Percentiles rank a stretch among this genome's conserved stretches.
Conservation (phyloP, 805 yeast genomes). For the Wickerhamiella qilinensis region DNA sequence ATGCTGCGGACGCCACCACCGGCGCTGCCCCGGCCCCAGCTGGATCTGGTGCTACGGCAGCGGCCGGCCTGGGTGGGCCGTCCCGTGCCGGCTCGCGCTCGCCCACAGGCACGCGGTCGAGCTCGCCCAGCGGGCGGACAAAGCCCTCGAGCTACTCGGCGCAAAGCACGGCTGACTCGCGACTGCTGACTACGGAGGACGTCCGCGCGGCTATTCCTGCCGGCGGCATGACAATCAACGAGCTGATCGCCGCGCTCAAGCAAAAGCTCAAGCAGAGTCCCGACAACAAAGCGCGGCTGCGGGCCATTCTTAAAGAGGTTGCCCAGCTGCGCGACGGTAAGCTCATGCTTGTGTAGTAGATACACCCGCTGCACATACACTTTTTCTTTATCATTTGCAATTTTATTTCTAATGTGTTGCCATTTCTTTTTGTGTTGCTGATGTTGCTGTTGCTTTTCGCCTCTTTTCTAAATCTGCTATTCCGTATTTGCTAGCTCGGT, state of each 20-base stretch:
- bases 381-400: no score
- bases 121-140: not conserved
- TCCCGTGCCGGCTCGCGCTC: not conserved
- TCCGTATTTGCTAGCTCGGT: no score
- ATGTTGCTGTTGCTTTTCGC: no score
- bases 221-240: constrained; percentile 36
- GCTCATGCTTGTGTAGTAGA: constrained; percentile 5
- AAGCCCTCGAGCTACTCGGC: constrained; percentile 15
- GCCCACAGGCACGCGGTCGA: not conserved
- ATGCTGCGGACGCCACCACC: not conserved
- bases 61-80: not conserved
- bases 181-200: constrained; percentile 52
- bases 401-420: no score
- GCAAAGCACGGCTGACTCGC: constrained; percentile 24
- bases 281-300: constrained; percentile 46
- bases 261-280: constrained; percentile 46
- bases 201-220: constrained; percentile 44
- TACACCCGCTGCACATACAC: not conserved
- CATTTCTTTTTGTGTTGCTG: no score
- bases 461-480: no score
- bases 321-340: constrained; percentile 37
- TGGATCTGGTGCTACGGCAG: constrained; percentile 6
- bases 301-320: constrained; percentile 38
- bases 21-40: constrained; percentile 4
- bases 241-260: constrained; percentile 43